Percentiles rank a stretch among this genome's conserved stretches.
These are phyloP conservation scores for Maudiozyma humilis DNA, from an alignment of 1,139 yeast species.

Conservation along the genomic window DNA sequence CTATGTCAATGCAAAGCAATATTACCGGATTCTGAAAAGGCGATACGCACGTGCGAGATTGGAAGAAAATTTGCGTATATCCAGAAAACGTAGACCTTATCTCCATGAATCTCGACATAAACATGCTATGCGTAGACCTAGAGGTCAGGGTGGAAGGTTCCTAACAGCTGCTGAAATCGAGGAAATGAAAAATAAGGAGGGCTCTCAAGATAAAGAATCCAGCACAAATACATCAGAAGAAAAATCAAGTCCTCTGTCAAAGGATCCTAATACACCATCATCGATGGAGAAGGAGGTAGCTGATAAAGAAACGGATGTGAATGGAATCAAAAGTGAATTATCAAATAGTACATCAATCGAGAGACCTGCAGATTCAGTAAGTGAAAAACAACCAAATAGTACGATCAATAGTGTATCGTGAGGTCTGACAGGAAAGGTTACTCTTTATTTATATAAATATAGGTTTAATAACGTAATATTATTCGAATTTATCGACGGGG, in stretches of 20 bases:
- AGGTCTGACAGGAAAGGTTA: neutral
- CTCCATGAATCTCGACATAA: slow-evolving; percentile 95
- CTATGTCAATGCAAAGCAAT: slow-evolving; percentile 95
- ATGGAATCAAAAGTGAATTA: neutral
- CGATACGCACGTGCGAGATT: slow-evolving; percentile 88
- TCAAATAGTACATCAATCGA: neutral
- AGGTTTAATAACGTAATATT: neutral
- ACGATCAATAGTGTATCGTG: neutral
- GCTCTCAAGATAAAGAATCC: neutral
- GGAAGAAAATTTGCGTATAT: slow-evolving; percentile 80
- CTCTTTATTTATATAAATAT: too few species aligned
- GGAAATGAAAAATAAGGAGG: slow-evolving; percentile 41
- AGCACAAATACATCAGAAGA: neutral
- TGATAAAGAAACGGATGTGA: neutral
- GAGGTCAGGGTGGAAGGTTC: slow-evolving; percentile 98
- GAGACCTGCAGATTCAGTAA: neutral
- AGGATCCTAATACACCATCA: neutral
- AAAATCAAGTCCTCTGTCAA: neutral
- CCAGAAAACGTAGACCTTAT: slow-evolving; percentile 88
- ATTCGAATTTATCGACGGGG: neutral
- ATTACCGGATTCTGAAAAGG: slow-evolving; percentile 86
- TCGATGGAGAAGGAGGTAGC: neutral
- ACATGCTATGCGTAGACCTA: slow-evolving; percentile 98
- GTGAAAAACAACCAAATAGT: neutral
- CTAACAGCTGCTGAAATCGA: slow-evolving; percentile 92